These are phyloP conservation scores for Aurantiochytrium sp. DNA, from an alignment of 108 stramenopile genomes.

Conservation along the genomic window DNA sequence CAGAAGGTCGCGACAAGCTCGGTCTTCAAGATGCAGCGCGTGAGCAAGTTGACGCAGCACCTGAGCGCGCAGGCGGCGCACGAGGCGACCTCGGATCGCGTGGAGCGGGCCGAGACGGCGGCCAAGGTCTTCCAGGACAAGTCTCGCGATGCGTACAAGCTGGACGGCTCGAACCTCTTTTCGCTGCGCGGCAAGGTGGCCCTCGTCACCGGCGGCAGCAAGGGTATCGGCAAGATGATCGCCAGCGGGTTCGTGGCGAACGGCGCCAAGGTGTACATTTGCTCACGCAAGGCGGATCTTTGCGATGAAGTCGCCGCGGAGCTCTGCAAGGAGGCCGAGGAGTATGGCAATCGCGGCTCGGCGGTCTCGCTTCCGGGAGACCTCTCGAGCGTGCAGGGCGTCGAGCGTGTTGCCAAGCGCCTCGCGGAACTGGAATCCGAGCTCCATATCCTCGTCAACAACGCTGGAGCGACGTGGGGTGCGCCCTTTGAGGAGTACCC, in stretches of 20 bases:
- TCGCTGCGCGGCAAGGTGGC: slow-evolving; percentile 66
- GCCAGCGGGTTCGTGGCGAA: slow-evolving; percentile 61
- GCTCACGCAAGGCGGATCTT: slow-evolving; percentile 65
- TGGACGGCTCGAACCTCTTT: slow-evolving; percentile 38
- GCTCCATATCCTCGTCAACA: slow-evolving; percentile 27
- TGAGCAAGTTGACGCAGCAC: not conserved
- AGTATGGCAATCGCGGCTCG: slow-evolving; percentile 53
- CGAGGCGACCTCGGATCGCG: not conserved
- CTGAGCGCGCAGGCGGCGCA: not conserved
- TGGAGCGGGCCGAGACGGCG: not conserved
- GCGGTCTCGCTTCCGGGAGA: slow-evolving; percentile 71
- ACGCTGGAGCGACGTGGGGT: slow-evolving; percentile 79
- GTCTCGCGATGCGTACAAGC: not conserved
- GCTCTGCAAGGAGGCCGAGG: slow-evolving; percentile 12
- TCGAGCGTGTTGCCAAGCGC: slow-evolving; percentile 35
- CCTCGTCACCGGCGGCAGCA: slow-evolving; percentile 72
- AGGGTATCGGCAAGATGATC: slow-evolving; percentile 81
- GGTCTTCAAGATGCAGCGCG: not conserved
- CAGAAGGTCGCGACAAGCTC: too few relatives aligned
- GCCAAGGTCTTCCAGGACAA: not conserved
- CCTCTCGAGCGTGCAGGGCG: slow-evolving; percentile 60
- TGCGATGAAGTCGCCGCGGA: slow-evolving; percentile 56
- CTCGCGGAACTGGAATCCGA: not conserved
- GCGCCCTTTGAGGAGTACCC: slow-evolving; percentile 25
- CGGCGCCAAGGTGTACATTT: slow-evolving; percentile 75